These are phyloP conservation scores for Cyanophora paradoxa DNA, from an alignment of 78 protist species.

Conservation along the genomic window DNA sequence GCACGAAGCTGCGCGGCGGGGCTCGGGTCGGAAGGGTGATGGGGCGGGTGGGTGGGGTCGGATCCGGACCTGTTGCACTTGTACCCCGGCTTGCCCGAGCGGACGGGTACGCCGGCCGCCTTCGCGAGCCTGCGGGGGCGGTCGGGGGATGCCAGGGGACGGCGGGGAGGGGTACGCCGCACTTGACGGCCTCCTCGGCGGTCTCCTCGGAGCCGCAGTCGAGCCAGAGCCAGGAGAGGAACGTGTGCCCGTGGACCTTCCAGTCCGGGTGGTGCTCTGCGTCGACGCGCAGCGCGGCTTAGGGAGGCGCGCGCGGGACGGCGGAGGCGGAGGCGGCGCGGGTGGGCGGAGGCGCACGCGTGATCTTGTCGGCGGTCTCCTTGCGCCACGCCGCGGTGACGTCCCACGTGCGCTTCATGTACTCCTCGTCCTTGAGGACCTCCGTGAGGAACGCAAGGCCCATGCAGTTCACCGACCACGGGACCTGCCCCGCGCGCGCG, in stretches of 20 bases:
- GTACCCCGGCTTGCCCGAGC: conserved; percentile 16
- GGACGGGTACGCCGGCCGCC: neutral
- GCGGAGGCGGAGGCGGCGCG: neutral
- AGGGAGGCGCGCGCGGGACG: neutral
- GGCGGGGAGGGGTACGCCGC: neutral
- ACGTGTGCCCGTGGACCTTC: too few species aligned
- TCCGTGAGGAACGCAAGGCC: conserved; percentile 8
- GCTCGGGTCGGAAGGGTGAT: too few species aligned
- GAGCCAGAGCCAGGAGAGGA: conserved; percentile 17
- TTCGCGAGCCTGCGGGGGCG: neutral
- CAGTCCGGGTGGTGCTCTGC: too few species aligned
- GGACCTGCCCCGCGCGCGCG: too few species aligned
- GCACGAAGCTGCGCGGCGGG: neutral
- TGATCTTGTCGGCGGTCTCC: neutral
- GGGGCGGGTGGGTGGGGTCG: too few species aligned
- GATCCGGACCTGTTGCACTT: too few species aligned
- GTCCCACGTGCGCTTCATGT: neutral
- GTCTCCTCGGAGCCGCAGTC: neutral
- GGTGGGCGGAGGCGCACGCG: neutral
- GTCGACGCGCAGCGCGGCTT: neutral
- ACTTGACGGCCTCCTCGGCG: too few species aligned
- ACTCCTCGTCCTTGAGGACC: neutral
- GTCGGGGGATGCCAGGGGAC: neutral
- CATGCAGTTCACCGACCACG: conserved; percentile 11
- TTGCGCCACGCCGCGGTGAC: neutral